Evolutionary conservation across 2,329 filamentous ascomycete genomes (phyloP).

Genomic region (Grosmannia huntii): DNA sequence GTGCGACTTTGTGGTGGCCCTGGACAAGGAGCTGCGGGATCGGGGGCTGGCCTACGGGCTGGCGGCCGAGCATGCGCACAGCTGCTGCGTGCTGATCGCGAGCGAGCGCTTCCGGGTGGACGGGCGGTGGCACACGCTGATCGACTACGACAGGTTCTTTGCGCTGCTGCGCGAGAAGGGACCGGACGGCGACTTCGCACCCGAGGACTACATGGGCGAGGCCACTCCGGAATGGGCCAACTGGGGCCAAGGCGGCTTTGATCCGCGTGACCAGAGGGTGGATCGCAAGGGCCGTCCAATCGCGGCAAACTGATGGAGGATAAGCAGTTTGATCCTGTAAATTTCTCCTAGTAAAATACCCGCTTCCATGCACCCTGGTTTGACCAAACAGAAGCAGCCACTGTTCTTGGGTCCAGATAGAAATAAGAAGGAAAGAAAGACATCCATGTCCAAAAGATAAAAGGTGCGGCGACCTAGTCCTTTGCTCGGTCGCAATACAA

Average conservation of each 20-base stretch:
- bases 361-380: constrained; percentile 8
- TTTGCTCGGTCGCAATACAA: background rate
- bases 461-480: no score
- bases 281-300: constrained; percentile 70
- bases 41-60: constrained; percentile 77
- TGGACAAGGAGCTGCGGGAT: constrained; percentile 54
- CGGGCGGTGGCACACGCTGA: constrained; percentile 79
- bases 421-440: background rate
- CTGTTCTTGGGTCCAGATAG: background rate
- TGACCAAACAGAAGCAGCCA: background rate
- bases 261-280: constrained; percentile 78
- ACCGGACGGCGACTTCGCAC: constrained; percentile 56
- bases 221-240: constrained; percentile 87
- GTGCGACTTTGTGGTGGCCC: constrained; percentile 62
- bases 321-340: background rate
- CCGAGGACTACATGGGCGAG: constrained; percentile 80
- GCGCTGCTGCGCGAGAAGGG: constrained; percentile 60
- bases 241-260: constrained; percentile 91
- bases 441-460: background rate
- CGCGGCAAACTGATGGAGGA: constrained; percentile 19
- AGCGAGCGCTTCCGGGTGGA: constrained; percentile 65
- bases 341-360: constrained; percentile 5
- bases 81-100: constrained; percentile 80
- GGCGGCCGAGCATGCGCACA: constrained; percentile 88
- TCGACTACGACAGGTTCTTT: constrained; percentile 86